Conservation (phyloP, 768 basidiomycete genomes). For the Psilocybe cubensis region DNA sequence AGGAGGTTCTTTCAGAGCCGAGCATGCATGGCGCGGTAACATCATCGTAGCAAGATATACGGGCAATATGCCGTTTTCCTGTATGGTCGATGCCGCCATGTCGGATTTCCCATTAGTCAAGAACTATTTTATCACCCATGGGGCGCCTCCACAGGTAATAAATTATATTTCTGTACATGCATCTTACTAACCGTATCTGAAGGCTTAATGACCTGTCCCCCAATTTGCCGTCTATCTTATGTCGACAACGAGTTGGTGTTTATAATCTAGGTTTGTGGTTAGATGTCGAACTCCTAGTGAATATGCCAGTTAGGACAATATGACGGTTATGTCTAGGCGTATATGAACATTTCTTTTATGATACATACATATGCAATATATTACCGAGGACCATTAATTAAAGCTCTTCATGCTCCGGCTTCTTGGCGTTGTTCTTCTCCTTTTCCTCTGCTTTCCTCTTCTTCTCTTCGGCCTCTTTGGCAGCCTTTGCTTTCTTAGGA, state of each 20-base stretch:
- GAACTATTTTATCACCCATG: constrained; percentile 76
- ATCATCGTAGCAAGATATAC: constrained; percentile 76
- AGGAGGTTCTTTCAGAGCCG: constrained; percentile 60
- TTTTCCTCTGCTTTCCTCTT: constrained; percentile 18
- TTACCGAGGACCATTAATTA: constrained; percentile 22
- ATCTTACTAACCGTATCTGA: no score
- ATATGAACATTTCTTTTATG: not conserved
- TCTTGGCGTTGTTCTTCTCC: constrained; percentile 25
- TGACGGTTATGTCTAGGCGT: not conserved
- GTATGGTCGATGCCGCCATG: constrained; percentile 77
- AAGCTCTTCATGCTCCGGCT: constrained; percentile 40
- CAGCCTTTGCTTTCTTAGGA: constrained; percentile 55
- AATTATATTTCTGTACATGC: not conserved
- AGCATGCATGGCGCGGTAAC: constrained; percentile 78
- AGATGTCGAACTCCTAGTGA: not conserved
- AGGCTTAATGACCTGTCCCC: not conserved
- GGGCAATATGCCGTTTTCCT: constrained; percentile 49
- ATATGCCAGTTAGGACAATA: not conserved
- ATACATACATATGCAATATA: constrained; percentile 11
- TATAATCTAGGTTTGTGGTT: not conserved
- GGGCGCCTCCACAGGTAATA: constrained; percentile 48
- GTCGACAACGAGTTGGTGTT: not conserved
- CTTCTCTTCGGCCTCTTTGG: constrained; percentile 24
- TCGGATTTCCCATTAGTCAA: constrained; percentile 83
- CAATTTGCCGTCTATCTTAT: not conserved